Evolutionary conservation across 345 rosid species (phyloP), one percentile per base, ranked within the genome.

Genomic region (Syzygium grande): DNA sequence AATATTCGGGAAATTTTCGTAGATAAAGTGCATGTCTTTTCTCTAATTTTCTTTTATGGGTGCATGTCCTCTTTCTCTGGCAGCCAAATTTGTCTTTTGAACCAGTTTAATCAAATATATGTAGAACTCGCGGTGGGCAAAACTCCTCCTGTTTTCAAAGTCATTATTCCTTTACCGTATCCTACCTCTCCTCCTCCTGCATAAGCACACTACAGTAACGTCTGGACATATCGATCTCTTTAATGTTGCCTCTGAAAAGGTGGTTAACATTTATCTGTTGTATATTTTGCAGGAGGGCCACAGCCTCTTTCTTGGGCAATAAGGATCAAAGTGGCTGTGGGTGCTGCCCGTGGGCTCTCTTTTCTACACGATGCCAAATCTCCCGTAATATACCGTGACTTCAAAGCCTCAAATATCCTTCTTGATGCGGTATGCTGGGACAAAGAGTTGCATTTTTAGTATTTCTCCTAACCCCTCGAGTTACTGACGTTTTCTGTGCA

Each of bases 331-430:
- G 98, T 96, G 65, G 99, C 99, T 19, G 91, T 93, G 83, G 94
- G 95, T 91, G 99, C 99, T 84, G 99, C 99, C 51, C 94, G 94
- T 91, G 99, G 99, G 84, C 98, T 97, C 84, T 92, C 94, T 89
- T 96, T 97, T 91, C 98, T 97, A 86, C 99, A 97, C 86, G 96
- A 97, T 89, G 98, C 97, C 3, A 91, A 97, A 88, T 95, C 98
- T 51, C 96, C 96, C 89, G 98, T 97, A 88, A 97, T 97, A 89
- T 96, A 96, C 89, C 95, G 99, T 38, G 98, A 96, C 90, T 97
- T 97, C 87, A 97, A 97, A 93, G 95, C 98, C 86, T 96, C 98
- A 54, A 97, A 97, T 89, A 96, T 97, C 91, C 92, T 97, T 85
- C 94, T 97, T 52, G 99, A 97, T 89, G 92, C 89, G 95, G 98